Conservation (phyloP, 2,329 filamentous ascomycete genomes). For the Chaetomiaceae sp. region DNA sequence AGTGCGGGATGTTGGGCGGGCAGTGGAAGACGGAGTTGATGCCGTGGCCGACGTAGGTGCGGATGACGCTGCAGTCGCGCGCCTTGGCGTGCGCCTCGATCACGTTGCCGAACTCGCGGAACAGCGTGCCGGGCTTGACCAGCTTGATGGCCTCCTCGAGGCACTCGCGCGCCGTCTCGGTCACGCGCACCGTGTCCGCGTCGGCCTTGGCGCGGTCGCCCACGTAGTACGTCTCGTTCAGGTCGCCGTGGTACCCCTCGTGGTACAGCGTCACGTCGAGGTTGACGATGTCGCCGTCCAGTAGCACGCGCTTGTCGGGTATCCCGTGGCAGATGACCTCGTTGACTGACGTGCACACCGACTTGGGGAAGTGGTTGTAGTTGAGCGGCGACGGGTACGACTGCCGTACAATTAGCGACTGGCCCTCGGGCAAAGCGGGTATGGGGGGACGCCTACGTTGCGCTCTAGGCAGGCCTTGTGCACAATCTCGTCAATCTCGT, state of each 20-base stretch:
- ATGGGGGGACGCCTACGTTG: slow-evolving; percentile 54
- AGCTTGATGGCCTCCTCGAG: slow-evolving; percentile 84
- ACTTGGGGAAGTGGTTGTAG: slow-evolving; percentile 71
- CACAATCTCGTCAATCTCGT: slow-evolving; percentile 89
- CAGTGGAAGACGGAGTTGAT: slow-evolving; percentile 92
- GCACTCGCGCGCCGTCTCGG: slow-evolving; percentile 84
- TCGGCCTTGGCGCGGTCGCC: slow-evolving; percentile 80
- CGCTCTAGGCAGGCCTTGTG: slow-evolving; percentile 93
- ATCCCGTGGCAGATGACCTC: slow-evolving; percentile 99
- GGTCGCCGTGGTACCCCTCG: slow-evolving; percentile 87
- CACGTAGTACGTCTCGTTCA: slow-evolving; percentile 99
- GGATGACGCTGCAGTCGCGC: slow-evolving; percentile 80
- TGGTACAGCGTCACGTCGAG: slow-evolving; percentile 95
- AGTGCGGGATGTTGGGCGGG: slow-evolving; percentile 91
- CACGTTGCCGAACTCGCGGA: slow-evolving; percentile 86
- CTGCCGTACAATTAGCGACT: slow-evolving; percentile 13
- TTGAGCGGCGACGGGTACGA: slow-evolving; percentile 28
- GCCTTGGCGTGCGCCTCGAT: slow-evolving; percentile 94
- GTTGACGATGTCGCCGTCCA: slow-evolving; percentile 95
- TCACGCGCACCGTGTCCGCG: slow-evolving; percentile 80
- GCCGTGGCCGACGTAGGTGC: slow-evolving; percentile 93
- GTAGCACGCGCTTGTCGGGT: slow-evolving; percentile 77
- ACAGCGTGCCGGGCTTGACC: slow-evolving; percentile 87
- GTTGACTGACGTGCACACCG: slow-evolving; percentile 91
- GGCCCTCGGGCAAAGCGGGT: background rate